phyloP scores from a whole-genome alignment of 176 grass and related monocot genomes.

The Lolium multiflorum region DNA sequence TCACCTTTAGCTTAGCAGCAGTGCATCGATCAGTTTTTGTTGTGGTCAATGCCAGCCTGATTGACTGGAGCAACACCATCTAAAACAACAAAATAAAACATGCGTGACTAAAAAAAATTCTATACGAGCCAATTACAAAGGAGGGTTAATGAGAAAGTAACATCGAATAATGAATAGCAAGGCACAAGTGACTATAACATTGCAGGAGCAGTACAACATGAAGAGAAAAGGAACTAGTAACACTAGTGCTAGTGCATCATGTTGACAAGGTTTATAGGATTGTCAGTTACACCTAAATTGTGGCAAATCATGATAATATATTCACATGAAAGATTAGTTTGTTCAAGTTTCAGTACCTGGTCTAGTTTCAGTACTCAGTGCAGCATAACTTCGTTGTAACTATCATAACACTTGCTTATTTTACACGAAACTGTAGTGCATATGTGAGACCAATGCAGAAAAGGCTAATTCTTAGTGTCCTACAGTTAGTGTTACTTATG shows the following conservation, averaged over 20 bases:
- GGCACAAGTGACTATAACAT: slow-evolving; percentile 1
- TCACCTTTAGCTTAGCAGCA: too few species aligned
- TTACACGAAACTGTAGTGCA: not conserved
- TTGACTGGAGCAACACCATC: too few species aligned
- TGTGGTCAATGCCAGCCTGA: too few species aligned
- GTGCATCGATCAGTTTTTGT: too few species aligned
- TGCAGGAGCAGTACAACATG: slow-evolving; percentile 22
- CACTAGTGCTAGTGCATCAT: slow-evolving; percentile 10
- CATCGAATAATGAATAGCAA: slow-evolving; percentile 32
- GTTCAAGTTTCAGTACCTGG: slow-evolving; percentile 7
- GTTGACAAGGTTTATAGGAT: slow-evolving; percentile 5
- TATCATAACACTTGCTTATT: not conserved
- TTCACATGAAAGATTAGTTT: slow-evolving; percentile 8
- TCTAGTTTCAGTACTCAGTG: slow-evolving; percentile 5
- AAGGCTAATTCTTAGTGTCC: slow-evolving; percentile 21
- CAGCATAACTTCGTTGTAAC: not conserved
- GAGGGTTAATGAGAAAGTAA: slow-evolving; percentile 19
- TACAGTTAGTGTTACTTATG: not conserved
- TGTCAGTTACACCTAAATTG: not conserved
- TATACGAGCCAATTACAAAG: slow-evolving; percentile 4
- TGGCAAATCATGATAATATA: slow-evolving; percentile 13
- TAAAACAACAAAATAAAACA: too few species aligned
- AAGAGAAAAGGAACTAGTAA: slow-evolving; percentile 5
- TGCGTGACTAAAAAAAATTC: not conserved
- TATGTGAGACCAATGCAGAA: not conserved